phyloP scores from a whole-genome alignment of 306 rosid genomes.

The Pyrus betulifolia region DNA sequence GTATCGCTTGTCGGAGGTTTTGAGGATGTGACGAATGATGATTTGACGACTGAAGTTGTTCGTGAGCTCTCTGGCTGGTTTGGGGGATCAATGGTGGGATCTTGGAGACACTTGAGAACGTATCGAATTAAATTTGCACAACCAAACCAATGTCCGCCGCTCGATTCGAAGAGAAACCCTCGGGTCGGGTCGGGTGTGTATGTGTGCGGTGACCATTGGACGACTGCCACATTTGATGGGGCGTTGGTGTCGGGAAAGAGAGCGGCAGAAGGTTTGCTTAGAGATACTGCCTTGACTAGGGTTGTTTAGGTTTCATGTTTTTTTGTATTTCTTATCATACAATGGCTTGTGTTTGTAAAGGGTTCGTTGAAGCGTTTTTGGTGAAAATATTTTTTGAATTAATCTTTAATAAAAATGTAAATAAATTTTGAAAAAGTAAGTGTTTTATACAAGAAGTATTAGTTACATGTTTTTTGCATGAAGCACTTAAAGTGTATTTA shows the following conservation, averaged over 20 bases:
- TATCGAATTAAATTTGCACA: constrained; percentile 71
- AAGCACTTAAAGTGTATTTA: too few species aligned
- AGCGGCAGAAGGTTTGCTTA: constrained; percentile 64
- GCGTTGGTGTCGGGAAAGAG: constrained; percentile 83
- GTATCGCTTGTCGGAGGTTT: constrained; percentile 59
- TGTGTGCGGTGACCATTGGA: constrained; percentile 71
- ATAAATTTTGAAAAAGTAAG: too few species aligned
- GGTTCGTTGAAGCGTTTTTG: too few species aligned
- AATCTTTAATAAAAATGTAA: too few species aligned
- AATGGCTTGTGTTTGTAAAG: too few species aligned
- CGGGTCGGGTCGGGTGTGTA: constrained; percentile 49
- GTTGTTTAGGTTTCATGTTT: neutral
- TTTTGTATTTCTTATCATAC: too few species aligned
- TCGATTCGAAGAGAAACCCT: constrained; percentile 42
- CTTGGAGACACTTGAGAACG: constrained; percentile 64
- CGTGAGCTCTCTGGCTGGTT: constrained; percentile 64
- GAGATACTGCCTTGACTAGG: constrained; percentile 23
- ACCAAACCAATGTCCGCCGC: constrained; percentile 77
- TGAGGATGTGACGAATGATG: constrained; percentile 32
- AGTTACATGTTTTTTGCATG: too few species aligned
- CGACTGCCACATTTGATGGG: constrained; percentile 81
- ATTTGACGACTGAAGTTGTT: constrained; percentile 38
- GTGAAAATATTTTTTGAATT: too few species aligned
- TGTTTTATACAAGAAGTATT: too few species aligned
- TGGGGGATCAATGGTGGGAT: constrained; percentile 31